Percentiles rank a stretch among this genome's conserved stretches.
These are phyloP conservation scores for Metschnikowia dekortorum DNA, from an alignment of 805 yeast genomes.

Conservation along the genomic window DNA sequence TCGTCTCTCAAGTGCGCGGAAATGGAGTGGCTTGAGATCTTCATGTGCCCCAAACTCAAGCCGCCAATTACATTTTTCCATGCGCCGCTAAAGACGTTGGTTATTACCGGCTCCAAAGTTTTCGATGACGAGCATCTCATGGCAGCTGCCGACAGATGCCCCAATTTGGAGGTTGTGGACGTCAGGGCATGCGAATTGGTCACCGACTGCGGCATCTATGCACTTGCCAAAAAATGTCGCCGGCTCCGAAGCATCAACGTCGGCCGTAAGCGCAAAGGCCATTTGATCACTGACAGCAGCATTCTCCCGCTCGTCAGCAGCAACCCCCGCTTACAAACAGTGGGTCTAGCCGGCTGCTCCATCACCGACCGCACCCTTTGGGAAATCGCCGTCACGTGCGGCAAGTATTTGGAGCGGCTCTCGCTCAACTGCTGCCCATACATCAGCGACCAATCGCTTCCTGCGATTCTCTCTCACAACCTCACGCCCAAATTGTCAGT, in stretches of 20 bases:
- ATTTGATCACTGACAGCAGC: conserved; percentile 66
- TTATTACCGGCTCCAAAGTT: conserved; percentile 66
- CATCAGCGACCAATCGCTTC: conserved; percentile 56
- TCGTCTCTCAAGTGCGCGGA: conserved; percentile 39
- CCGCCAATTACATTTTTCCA: conserved; percentile 43
- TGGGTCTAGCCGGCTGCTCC: conserved; percentile 87
- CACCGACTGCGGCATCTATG: conserved; percentile 69
- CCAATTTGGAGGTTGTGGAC: conserved; percentile 61
- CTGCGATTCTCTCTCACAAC: conserved; percentile 40
- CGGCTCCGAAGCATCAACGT: conserved; percentile 60
- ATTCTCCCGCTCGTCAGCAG: conserved; percentile 52
- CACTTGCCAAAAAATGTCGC: conserved; percentile 59
- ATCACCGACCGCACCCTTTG: conserved; percentile 74
- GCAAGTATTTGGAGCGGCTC: conserved; percentile 52
- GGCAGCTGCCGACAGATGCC: conserved; percentile 50
- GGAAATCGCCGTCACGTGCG: conserved; percentile 62
- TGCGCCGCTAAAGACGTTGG: conserved; percentile 36
- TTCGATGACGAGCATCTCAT: conserved; percentile 59
- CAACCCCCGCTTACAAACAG: conserved; percentile 53
- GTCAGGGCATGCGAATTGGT: conserved; percentile 79
- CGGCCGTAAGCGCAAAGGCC: conserved; percentile 72
- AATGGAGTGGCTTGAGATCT: conserved; percentile 69
- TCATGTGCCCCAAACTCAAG: conserved; percentile 69
- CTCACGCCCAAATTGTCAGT: conserved; percentile 49
- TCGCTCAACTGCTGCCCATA: conserved; percentile 70